Evolutionary conservation across 2,329 filamentous ascomycete species (phyloP).

Genomic region (Fusarium dlaminii): DNA sequence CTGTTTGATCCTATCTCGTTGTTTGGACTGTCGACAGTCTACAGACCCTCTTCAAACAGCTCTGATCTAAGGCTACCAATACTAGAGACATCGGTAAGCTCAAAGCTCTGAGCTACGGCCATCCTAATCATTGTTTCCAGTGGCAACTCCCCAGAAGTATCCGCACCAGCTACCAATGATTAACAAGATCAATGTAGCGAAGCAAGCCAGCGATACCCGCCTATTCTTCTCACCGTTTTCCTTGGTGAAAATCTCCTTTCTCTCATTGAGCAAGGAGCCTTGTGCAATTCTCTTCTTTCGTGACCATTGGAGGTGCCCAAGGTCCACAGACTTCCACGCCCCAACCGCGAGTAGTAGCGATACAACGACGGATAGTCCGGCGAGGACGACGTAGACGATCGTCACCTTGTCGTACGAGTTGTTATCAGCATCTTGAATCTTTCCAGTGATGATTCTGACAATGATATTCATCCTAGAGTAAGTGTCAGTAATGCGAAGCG

Average conservation of each 20-base stretch:
- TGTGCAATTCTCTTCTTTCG: not conserved
- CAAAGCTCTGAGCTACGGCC: accelerated
- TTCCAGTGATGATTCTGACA: not conserved
- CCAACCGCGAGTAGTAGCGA: not conserved
- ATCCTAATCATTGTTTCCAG: not conserved
- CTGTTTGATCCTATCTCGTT: too few species aligned
- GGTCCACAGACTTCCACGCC: not conserved
- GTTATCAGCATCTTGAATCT: not conserved
- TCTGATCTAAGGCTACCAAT: too few species aligned
- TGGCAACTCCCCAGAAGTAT: not conserved
- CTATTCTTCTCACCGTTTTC: not conserved
- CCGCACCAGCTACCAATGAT: not conserved
- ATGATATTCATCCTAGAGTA: not conserved
- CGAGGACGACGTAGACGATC: not conserved
- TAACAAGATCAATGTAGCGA: not conserved
- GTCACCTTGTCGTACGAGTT: not conserved
- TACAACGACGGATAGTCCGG: not conserved
- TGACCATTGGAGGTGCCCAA: not conserved
- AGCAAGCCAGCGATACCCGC: not conserved
- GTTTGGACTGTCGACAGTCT: too few species aligned
- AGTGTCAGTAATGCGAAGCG: not conserved
- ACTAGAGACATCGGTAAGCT: too few species aligned
- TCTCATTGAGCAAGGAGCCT: not conserved
- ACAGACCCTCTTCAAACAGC: too few species aligned
- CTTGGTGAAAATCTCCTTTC: not conserved